Percentiles rank a stretch among this genome's conserved stretches.
Conservation (phyloP, 2,329 filamentous ascomycete species). For the Zymoseptoria tritici region DNA sequence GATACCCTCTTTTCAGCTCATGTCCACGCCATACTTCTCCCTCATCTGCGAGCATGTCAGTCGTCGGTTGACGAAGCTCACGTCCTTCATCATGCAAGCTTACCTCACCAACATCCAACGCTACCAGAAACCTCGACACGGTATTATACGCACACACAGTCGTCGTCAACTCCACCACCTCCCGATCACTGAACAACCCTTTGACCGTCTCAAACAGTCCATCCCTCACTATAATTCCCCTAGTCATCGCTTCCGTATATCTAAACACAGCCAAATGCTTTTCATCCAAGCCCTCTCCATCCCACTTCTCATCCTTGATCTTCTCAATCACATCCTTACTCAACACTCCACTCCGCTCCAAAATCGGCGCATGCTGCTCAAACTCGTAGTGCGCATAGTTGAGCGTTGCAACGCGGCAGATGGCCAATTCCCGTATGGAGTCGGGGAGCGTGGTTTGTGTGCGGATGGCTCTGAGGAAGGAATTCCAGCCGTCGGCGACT, state of each 20-base stretch:
- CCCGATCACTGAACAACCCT: slow-evolving; percentile 56
- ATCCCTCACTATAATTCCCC: slow-evolving; percentile 61
- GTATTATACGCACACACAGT: slow-evolving; percentile 68
- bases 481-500: slow-evolving; percentile 52
- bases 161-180: slow-evolving; percentile 74
- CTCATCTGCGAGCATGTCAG: slow-evolving; percentile 22
- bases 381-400: slow-evolving; percentile 84
- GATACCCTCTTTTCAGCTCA: slow-evolving; percentile 11
- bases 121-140: slow-evolving; percentile 75
- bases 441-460: slow-evolving; percentile 44
- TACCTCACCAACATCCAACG: slow-evolving; percentile 53
- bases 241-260: slow-evolving; percentile 80
- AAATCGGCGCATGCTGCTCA: slow-evolving; percentile 64
- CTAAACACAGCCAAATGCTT: slow-evolving; percentile 61
- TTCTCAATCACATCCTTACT: slow-evolving; percentile 40
- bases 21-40: slow-evolving; percentile 26
- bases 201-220: slow-evolving; percentile 59
- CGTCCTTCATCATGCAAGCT: background rate
- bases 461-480: slow-evolving; percentile 50
- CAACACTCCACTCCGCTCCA: slow-evolving; percentile 59
- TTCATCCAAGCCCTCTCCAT: slow-evolving; percentile 43
- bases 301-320: slow-evolving; percentile 35
- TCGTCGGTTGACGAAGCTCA: background rate
- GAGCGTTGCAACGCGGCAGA: slow-evolving; percentile 71
- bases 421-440: slow-evolving; percentile 64